Evolutionary conservation across 179 eudicot species (phyloP), one percentile per base, ranked within the genome.

Genomic region (Spergularia azorica): DNA sequence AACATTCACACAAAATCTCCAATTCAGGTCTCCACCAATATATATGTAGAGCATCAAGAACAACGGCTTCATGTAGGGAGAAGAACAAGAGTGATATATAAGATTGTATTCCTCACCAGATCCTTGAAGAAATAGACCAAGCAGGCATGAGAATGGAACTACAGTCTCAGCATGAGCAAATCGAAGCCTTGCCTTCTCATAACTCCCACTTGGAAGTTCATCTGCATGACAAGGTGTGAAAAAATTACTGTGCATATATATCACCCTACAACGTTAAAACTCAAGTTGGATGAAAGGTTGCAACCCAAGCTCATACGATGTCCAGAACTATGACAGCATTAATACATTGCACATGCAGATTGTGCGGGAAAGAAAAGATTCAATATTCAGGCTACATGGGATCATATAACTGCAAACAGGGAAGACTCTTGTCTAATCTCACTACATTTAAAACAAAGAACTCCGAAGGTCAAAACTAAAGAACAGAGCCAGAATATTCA

Each of bases 121-220:
- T 87, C 88, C 92, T 79, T 94, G 89, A 64, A 91, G 96, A 85
- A 90, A 91, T 50, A 95, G 90, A 60, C 99, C 99, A 72, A 95
- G 85, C 66, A 95, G 88, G 86, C 99, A 94, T 77, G 99, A 89
- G 84, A 95, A 95, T 58, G 99, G 99, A 84, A 95, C 87, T 46
- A 95, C 71, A 65, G 99, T 95, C 79, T 95, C 99, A 11, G 97
- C 99, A 79, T 95, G 99, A 75, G 99, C 99, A 77, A 95, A 94
- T 21, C 94, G 92, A 80, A 94, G 86, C 76, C 94, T 84, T 76
- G 98, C 95, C 87, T 94, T 89, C 63, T 95, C 99, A 79, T 88
- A 94, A 78, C 90, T 95, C 54, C 99, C 97, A 51, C 87, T 87
- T 59, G 95, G 86, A 71, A 79, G 86, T 74, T 82, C 88, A 84